A percentile compares a stretch with the other conserved stretches of the same genome.
These are phyloP conservation scores for Fusarium nisikadoi DNA, from an alignment of 2,329 filamentous ascomycete species.

Conservation along the genomic window DNA sequence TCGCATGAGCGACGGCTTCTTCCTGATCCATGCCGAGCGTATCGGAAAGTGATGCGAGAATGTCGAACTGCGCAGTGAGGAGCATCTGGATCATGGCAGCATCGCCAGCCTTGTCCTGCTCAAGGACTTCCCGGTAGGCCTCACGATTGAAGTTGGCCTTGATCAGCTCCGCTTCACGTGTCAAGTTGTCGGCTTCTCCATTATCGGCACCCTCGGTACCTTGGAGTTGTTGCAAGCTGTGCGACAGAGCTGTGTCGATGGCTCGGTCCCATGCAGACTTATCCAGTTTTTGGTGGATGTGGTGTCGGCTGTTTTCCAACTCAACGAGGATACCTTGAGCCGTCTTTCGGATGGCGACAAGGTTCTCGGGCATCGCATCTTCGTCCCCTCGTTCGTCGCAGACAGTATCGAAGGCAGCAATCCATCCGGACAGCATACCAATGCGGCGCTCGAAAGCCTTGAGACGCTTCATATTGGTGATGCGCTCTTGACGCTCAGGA, in stretches of 20 bases:
- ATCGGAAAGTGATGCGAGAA: conserved; percentile 82
- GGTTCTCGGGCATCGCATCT: conserved; percentile 72
- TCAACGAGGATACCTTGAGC: conserved; percentile 90
- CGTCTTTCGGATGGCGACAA: conserved; percentile 83
- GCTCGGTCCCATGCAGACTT: conserved; percentile 88
- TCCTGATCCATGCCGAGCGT: conserved; percentile 85
- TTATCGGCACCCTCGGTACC: conserved; percentile 61
- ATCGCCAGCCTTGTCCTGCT: conserved; percentile 86
- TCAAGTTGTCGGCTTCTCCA: conserved; percentile 75
- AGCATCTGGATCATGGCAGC: conserved; percentile 82
- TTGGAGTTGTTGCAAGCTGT: conserved; percentile 82
- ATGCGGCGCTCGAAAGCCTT: conserved; percentile 87
- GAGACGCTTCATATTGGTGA: conserved; percentile 82
- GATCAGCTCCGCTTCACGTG: conserved; percentile 85
- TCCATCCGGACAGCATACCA: conserved; percentile 87
- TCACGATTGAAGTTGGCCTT: conserved; percentile 87
- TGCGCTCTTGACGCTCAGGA: conserved; percentile 80
- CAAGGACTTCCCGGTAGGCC: conserved; percentile 77
- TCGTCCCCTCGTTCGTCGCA: conserved; percentile 69
- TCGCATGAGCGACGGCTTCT: conserved; percentile 83
- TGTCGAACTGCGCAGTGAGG: conserved; percentile 91
- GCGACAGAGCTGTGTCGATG: conserved; percentile 87
- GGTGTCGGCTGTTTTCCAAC: conserved; percentile 88
- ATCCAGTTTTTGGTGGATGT: conserved; percentile 85
- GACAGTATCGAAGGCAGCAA: conserved; percentile 87